These are phyloP conservation scores for Cyberlindnera euphorbiiphila DNA, from an alignment of 805 yeast species.

Conservation along the genomic window DNA sequence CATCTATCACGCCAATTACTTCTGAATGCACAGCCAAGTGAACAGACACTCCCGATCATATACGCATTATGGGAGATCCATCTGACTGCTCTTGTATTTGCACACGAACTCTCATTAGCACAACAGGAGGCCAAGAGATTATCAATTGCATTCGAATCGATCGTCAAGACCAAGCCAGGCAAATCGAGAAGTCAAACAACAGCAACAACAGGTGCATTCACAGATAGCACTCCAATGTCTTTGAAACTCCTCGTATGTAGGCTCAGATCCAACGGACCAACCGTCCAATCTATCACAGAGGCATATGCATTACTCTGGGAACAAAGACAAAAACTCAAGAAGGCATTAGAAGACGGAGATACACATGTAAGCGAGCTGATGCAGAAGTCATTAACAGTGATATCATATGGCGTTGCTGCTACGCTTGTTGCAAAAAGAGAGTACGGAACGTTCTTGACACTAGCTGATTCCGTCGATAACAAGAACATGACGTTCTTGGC, in stretches of 20 bases:
- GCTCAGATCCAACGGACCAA: slow-evolving; percentile 25
- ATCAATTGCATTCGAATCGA: slow-evolving; percentile 20
- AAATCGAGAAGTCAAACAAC: too few relatives aligned
- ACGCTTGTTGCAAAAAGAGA: slow-evolving; percentile 29
- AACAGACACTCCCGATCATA: slow-evolving; percentile 1
- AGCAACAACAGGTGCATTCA: slow-evolving; percentile 10
- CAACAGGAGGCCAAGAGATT: slow-evolving; percentile 27
- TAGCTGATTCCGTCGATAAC: slow-evolving; percentile 19
- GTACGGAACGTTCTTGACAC: slow-evolving; percentile 26
- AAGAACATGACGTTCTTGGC: slow-evolving; percentile 16
- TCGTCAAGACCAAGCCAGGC: slow-evolving; percentile 3
- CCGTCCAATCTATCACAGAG: slow-evolving; percentile 15
- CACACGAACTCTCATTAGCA: slow-evolving; percentile 23
- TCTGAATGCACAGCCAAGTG: not conserved
- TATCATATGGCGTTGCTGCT: slow-evolving; percentile 24
- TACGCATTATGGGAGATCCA: slow-evolving; percentile 27
- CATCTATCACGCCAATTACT: slow-evolving; percentile 11
- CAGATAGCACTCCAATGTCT: slow-evolving; percentile 20
- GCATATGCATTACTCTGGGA: slow-evolving; percentile 17
- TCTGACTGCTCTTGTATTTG: slow-evolving; percentile 19
- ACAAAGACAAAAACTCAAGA: slow-evolving; percentile 8
- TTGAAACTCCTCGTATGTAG: slow-evolving; percentile 23
- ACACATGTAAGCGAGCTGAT: not conserved
- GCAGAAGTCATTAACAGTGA: slow-evolving; percentile 5
- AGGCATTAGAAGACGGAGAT: not conserved